Evolutionary conservation across 257 asterid species (phyloP).

Genomic region (Salvia rosmarinus): DNA sequence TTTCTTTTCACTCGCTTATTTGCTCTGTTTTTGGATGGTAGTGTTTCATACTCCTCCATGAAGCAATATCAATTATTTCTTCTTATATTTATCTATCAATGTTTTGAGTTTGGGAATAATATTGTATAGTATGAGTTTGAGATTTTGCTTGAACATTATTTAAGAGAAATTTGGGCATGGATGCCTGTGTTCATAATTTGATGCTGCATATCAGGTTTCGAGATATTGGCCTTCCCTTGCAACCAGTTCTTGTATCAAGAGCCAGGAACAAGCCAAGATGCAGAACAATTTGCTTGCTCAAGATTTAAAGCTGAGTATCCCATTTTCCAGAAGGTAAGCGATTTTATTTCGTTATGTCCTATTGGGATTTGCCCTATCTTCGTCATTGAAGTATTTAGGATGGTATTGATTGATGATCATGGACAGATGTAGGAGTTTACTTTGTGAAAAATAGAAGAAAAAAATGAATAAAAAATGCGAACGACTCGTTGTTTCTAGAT

Average conservation of each 20-base stretch:
- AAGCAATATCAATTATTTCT: not conserved
- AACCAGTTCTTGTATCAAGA: constrained; percentile 89
- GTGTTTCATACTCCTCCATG: not conserved
- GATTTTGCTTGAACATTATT: not conserved
- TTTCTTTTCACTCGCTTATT: not conserved
- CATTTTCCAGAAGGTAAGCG: constrained; percentile 72
- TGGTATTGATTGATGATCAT: not conserved
- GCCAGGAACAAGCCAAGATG: constrained; percentile 81
- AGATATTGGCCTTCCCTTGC: constrained; percentile 90
- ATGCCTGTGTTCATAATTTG: constrained; percentile 25
- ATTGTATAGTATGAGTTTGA: not conserved
- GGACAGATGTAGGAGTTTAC: not conserved
- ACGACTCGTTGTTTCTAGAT: too few relatives aligned
- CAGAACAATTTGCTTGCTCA: constrained; percentile 78
- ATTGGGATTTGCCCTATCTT: constrained; percentile 10
- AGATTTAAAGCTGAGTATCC: constrained; percentile 89
- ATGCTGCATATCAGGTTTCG: constrained; percentile 59
- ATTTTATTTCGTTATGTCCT: constrained; percentile 3
- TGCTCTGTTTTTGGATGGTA: not conserved
- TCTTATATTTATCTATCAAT: constrained; percentile 6
- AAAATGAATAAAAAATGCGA: too few relatives aligned
- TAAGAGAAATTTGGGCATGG: constrained; percentile 5
- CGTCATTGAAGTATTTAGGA: constrained; percentile 3
- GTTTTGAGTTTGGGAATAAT: not conserved
- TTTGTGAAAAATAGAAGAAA: not conserved